Base-by-base conservation (phyloP, 352 stramenopile genomes). In the Phytophthora cactorum region DNA sequence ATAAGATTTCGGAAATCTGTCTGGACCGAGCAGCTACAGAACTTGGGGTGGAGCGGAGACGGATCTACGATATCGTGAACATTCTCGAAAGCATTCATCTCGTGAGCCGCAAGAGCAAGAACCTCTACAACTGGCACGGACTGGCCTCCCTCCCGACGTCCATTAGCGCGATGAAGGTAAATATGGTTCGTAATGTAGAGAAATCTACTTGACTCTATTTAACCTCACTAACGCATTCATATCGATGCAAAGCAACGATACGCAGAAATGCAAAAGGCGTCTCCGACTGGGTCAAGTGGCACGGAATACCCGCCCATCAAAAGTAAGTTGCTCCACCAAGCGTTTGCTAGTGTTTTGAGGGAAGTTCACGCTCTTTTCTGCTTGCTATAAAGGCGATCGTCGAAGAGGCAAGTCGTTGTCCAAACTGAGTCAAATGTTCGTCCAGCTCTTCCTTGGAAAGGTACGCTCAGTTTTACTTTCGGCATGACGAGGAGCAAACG, bases 51-150 rank as follows among this genome's bases (percentile, higher is more conserved):
- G 96, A 98, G 71, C 84, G 97, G 44, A 83, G 97, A 41, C 81
- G 97, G 15, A 99, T 99, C 54, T 99, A 99, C 71, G 97, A 99
- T 75, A 98, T 99, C 44, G 95, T 99, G 50, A 99, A 99, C 72
- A 99, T 99, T 73, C 81, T 99, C 29, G 96, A 99, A 71, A 97
- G 90, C 52, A 91, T 99, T 41, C 82, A 95, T 32, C 89, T 99
- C 28, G 95, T 99, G 5, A 96, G 84, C 29, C 92, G 96, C n/a
- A 96, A 98, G 63, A 95, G 92, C 60, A 99, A 99, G 76, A 99
- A 99, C 66, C 87, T 97, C 2, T 99, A 99, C 82, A 92, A 93
- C 50, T 97, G 90, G 89, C 87, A 96, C 52, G 89, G 89, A 9
- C 63, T 95, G 7, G 59, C 70, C 25, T 86, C 79, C 4, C 76